Evolutionary conservation across 139 green algal genomes (phyloP), one percentile per base, ranked within the genome.

Genomic region (Chlorella sp.): DNA sequence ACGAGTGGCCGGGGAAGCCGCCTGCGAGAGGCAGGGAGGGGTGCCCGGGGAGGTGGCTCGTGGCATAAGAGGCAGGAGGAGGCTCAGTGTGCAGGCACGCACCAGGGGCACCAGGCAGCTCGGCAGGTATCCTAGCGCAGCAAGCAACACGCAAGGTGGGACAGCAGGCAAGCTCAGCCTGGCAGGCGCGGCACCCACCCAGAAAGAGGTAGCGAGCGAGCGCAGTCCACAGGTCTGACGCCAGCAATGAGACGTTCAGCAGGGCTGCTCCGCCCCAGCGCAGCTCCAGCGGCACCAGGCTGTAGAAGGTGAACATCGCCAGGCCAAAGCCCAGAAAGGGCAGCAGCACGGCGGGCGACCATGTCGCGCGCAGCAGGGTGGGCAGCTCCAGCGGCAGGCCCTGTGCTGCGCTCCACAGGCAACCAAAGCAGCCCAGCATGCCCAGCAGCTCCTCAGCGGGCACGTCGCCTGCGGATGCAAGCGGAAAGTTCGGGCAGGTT

Each of bases 221-320:
- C 0, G 85, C 93, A 0, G 89, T 83, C 93, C 94, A 96, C 4
- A 94, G 55, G 75, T 96, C 91, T 1, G 89, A 94, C 1, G 92
- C 92, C 25, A 98, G 90, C 63, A 98, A 88, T 0, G 89, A 95
- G 44, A 98, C 84, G 85, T 98, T 97, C 51, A 98, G 84, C 30
- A 96, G 80, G 0, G 94, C 91, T 15, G 92, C 85, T 12, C 93
- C 93, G 11, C 90, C 86, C 87, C 74, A 82, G 20, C 86, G 44
- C 34, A 95, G 85, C 78, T 92, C 88, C 28, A 81, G 47, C 0
- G 94, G 93, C 21, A 95, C 73, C 34, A 94, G 56, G 25, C 39
- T 82, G 75, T 93, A 94, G 86, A 97, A 97, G 28, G 47, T 41
- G 83, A 93, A 95, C 79, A 97, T 89, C 4, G 91, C 78, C 7